Evolutionary conservation across 1,284 basidiomycete species (phyloP).

Genomic region (Cronartium quercuum): DNA sequence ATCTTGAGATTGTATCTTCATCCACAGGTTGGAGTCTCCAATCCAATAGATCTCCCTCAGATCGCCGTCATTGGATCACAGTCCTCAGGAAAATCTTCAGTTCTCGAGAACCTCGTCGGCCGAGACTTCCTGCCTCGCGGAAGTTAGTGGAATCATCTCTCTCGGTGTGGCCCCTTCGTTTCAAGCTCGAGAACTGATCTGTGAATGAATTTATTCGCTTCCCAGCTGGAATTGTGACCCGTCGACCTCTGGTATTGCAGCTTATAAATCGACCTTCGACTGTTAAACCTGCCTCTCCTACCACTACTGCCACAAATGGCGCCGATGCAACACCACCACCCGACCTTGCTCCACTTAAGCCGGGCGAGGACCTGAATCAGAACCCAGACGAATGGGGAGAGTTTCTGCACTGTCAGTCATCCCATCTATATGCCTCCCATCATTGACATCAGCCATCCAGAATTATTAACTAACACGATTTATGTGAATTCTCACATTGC

Average conservation of each 20-base stretch:
- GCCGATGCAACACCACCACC: background rate
- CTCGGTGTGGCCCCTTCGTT: background rate
- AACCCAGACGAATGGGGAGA: conserved; percentile 97
- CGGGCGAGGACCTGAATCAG: conserved; percentile 54
- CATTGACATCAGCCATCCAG: background rate
- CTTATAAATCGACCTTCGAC: conserved; percentile 69
- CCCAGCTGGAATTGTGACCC: conserved; percentile 77
- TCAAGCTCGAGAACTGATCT: background rate
- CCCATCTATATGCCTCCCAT: background rate
- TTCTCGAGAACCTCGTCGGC: conserved; percentile 84
- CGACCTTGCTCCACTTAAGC: conserved; percentile 8
- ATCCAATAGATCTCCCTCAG: conserved; percentile 55
- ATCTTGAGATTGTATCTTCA: background rate
- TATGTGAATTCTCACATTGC: background rate
- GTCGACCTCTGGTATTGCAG: conserved; percentile 89
- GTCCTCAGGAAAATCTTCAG: conserved; percentile 50
- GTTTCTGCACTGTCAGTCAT: conserved; percentile 63
- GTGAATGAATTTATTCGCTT: background rate
- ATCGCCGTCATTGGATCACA: conserved; percentile 57
- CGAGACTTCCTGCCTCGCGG: conserved; percentile 95
- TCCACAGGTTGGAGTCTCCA: conserved; percentile 45
- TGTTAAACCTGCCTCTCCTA: conserved; percentile 39
- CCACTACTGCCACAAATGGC: conserved; percentile 10
- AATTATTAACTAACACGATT: background rate
- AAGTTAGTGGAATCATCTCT: conserved; percentile 51